These are phyloP conservation scores for Fusarium nematophilum DNA, from an alignment of 2,329 filamentous ascomycete genomes.

Conservation along the genomic window DNA sequence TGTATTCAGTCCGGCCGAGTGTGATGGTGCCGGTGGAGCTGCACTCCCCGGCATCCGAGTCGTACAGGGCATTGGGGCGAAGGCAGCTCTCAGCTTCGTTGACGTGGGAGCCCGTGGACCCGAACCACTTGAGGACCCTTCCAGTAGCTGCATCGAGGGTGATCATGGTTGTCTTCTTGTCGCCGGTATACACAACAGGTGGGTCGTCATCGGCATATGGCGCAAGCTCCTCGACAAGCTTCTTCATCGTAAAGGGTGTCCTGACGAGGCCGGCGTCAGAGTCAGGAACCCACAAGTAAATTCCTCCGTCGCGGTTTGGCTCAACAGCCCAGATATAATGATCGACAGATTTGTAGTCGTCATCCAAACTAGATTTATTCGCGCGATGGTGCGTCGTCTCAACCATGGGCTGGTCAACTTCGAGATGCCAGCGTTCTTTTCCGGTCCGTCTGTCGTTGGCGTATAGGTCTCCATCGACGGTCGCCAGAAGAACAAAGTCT, in stretches of 20 bases:
- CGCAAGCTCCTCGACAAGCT: conserved; percentile 83
- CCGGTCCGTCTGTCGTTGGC: conserved; percentile 90
- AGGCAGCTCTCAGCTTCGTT: conserved; percentile 81
- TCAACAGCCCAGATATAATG: conserved; percentile 97
- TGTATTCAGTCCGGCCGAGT: conserved; percentile 89
- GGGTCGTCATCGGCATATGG: conserved; percentile 81
- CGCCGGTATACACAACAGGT: conserved; percentile 87
- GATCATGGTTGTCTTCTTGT: conserved; percentile 90
- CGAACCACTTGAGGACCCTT: conserved; percentile 84
- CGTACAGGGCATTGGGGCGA: conserved; percentile 73
- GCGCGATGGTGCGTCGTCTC: conserved; percentile 85
- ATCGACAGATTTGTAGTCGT: conserved; percentile 75
- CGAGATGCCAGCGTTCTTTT: conserved; percentile 84
- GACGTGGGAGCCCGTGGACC: conserved; percentile 74
- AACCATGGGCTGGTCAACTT: conserved; percentile 87
- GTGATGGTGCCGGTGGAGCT: conserved; percentile 83
- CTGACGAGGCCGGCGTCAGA: conserved; percentile 69
- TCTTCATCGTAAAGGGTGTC: conserved; percentile 82
- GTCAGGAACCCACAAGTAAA: conserved; percentile 85
- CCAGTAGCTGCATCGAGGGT: conserved; percentile 90
- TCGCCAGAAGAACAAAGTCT: conserved; percentile 99
- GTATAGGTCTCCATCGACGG: conserved; percentile 96
- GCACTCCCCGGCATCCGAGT: conserved; percentile 79
- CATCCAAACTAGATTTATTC: conserved; percentile 71
- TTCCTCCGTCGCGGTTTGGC: conserved; percentile 84